These are phyloP conservation scores for Austropuccinia psidii DNA, from an alignment of 1,284 basidiomycete species.

Conservation along the genomic window DNA sequence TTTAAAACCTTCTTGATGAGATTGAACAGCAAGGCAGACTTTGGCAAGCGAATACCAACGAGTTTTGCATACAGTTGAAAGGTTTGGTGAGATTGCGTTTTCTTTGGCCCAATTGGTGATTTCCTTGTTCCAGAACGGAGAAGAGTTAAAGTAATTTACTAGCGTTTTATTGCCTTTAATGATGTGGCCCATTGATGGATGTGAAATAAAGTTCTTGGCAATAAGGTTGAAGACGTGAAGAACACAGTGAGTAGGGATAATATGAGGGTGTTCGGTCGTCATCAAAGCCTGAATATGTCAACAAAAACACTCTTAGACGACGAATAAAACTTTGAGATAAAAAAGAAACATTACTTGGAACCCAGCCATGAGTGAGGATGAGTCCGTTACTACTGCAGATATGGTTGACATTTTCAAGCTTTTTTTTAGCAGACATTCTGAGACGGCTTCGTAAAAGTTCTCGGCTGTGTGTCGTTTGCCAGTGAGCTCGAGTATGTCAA, in stretches of 20 bases:
- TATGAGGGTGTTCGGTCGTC: conserved; percentile 1
- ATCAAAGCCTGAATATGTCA: neutral
- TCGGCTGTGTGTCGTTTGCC: neutral
- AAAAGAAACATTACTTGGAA: neutral
- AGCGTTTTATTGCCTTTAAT: conserved; percentile 9
- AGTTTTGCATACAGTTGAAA: neutral
- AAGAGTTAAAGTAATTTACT: conserved; percentile 22
- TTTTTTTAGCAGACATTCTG: no score
- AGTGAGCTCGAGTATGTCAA: conserved; percentile 7
- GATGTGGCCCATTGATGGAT: neutral
- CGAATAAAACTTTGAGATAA: neutral
- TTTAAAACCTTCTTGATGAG: neutral
- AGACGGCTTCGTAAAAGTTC: neutral
- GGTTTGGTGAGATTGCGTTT: neutral
- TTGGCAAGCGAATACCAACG: neutral
- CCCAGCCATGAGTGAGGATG: neutral
- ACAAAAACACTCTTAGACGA: neutral
- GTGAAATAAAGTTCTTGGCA: neutral
- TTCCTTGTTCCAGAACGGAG: neutral
- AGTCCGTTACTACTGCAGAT: neutral
- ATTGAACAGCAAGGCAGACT: neutral
- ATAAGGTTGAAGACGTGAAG: conserved; percentile 15
- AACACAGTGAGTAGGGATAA: neutral
- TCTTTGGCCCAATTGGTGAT: neutral
- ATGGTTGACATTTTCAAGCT: neutral